Evolutionary conservation across 768 basidiomycete species (phyloP), one percentile per base, ranked within the genome.

Genomic region (Lyophyllum semitale): DNA sequence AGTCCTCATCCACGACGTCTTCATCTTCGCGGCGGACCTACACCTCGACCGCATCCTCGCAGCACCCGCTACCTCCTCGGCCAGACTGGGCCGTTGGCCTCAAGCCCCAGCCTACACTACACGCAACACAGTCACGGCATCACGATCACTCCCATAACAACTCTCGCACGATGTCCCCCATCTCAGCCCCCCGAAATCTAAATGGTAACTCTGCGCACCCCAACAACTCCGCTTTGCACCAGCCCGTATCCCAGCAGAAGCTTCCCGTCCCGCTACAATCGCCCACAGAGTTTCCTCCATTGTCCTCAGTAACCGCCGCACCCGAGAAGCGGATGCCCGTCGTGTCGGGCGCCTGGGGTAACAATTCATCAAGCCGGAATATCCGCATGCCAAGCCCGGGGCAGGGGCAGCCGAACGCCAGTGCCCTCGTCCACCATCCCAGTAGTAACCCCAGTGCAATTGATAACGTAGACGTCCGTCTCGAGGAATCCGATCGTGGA

Each of bases 21-120:
- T 91, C 90, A 0, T 91, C 89, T 1, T 93, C 91, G 35, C 81
- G 87, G 35, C 81, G 84, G 59, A 90, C 89, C 6, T 89, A 82
- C 59, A 89, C 88, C 1, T 91, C 90, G 30, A 83, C 81, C 1
- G 77, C 87, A 5, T 90, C 90, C 3, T 89, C 87, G 20, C 80
- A 79, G 61, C 78, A 91, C 72, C 92, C 91, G 13, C 77, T 94
- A 35, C 92, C 92, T 3, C 74, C 90, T 2, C 80, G 92, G 54
- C 92, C 92, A 37, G 92, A 94, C 67, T 94, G 93, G 92, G 91
- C 92, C 17, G 89, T 93, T 4, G 90, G 90, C 15, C 76, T 93
- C 30, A 91, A 88, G 67, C 83, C 90, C 0, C 87, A 90, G 56
- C 85, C 87, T 26, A 88, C 84, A 12, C 69, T 89, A 25, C 82